These are phyloP conservation scores for Tephrocybe sp. DNA, from an alignment of 768 basidiomycete genomes.

Conservation along the genomic window DNA sequence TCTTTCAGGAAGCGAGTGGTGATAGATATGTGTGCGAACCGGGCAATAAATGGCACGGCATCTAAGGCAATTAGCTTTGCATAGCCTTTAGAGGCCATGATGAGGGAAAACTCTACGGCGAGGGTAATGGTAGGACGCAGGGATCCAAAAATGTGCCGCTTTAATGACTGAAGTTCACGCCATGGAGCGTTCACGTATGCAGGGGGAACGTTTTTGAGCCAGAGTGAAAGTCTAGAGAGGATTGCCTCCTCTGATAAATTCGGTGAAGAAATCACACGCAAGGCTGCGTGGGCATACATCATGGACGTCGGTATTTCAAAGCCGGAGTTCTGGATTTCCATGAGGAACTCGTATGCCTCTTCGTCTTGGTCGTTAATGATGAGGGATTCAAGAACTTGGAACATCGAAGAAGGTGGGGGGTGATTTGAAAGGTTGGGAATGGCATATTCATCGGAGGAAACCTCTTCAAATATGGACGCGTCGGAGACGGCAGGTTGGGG, in stretches of 20 bases:
- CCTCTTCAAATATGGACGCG: constrained; percentile 33
- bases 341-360: constrained; percentile 28
- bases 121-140: constrained; percentile 23
- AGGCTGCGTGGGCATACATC: constrained; percentile 27
- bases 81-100: constrained; percentile 39
- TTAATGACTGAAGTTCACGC: constrained; percentile 18
- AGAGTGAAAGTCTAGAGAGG: constrained; percentile 19
- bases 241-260: constrained; percentile 10
- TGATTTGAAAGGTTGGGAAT: not conserved
- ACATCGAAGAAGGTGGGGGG: constrained; percentile 8
- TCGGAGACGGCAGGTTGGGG: constrained; percentile 23
- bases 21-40: constrained; percentile 34
- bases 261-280: constrained; percentile 15
- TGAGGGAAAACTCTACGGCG: constrained; percentile 27
- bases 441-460: constrained; percentile 24
- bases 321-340: constrained; percentile 28
- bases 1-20: constrained; percentile 38
- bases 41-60: constrained; percentile 37
- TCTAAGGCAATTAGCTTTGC: constrained; percentile 14
- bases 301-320: constrained; percentile 25
- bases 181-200: not conserved
- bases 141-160: constrained; percentile 21
- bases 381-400: constrained; percentile 20
- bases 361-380: constrained; percentile 19
- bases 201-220: constrained; percentile 34